These are phyloP conservation scores for Tribonema minus DNA, from an alignment of 108 stramenopile genomes.

Conservation along the genomic window DNA sequence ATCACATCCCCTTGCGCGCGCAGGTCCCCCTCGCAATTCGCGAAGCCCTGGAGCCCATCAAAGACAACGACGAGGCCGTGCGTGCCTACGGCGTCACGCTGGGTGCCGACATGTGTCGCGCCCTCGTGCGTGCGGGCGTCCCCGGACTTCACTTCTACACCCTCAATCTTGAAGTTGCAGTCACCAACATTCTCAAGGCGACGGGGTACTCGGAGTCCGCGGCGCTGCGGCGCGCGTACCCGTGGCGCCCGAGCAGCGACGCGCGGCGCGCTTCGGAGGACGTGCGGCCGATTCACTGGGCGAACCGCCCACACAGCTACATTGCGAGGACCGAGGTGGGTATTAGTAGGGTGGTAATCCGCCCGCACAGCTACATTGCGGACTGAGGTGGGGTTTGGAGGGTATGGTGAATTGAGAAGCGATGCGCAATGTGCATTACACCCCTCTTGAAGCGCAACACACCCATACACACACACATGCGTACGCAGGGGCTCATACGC, in stretches of 20 bases:
- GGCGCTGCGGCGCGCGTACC: constrained; percentile 39
- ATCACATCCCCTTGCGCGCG: too few species aligned
- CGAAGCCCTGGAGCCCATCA: constrained; percentile 65
- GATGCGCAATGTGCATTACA: too few species aligned
- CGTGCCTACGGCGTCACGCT: constrained; percentile 81
- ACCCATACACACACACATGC: too few species aligned
- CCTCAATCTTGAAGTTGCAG: constrained; percentile 82
- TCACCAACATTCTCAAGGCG: constrained; percentile 47
- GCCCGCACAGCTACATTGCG: too few species aligned
- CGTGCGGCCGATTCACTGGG: constrained; percentile 96
- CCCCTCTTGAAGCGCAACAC: too few species aligned
- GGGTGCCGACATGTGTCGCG: constrained; percentile 71
- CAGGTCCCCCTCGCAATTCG: constrained; percentile 65
- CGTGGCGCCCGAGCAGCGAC: constrained; percentile 44
- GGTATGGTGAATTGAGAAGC: too few species aligned
- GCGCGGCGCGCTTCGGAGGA: constrained; percentile 65
- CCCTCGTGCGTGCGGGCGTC: constrained; percentile 48
- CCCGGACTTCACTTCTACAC: constrained; percentile 91
- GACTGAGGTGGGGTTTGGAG: too few species aligned
- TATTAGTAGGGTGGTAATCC: too few species aligned
- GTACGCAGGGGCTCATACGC: too few species aligned
- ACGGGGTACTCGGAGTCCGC: constrained; percentile 17
- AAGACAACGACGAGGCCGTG: constrained; percentile 86
- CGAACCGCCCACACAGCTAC: constrained; percentile 89
- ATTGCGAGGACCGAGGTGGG: constrained; percentile 82